phyloP scores from a whole-genome alignment of 2,329 filamentous ascomycete genomes.

The Cadophora malorum region DNA sequence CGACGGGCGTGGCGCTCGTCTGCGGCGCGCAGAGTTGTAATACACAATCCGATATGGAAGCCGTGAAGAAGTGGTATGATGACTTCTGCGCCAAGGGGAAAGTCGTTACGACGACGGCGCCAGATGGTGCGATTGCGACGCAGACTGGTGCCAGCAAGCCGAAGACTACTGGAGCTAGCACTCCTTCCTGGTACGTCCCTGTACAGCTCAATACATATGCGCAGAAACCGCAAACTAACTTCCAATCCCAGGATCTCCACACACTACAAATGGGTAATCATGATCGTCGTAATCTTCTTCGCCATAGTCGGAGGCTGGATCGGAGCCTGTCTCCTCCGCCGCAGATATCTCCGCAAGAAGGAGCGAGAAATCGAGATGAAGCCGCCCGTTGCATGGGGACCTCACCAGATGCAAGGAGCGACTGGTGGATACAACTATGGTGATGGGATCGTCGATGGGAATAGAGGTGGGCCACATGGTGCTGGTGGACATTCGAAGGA shows the following conservation, averaged over 20 bases:
- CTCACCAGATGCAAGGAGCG: slow-evolving; percentile 46
- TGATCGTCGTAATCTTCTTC: slow-evolving; percentile 76
- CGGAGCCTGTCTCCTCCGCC: slow-evolving; percentile 73
- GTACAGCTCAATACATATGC: neutral
- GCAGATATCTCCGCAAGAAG: slow-evolving; percentile 74
- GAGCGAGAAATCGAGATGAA: slow-evolving; percentile 55
- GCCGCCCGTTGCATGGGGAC: slow-evolving; percentile 47
- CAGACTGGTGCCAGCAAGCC: slow-evolving; percentile 19
- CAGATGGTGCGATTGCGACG: slow-evolving; percentile 13
- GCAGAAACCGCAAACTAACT: slow-evolving; percentile 7
- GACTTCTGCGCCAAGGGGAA: slow-evolving; percentile 64
- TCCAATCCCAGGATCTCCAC: slow-evolving; percentile 61
- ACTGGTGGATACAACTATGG: slow-evolving; percentile 39
- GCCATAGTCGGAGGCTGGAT: slow-evolving; percentile 72
- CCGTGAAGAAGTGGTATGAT: slow-evolving; percentile 74
- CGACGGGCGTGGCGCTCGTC: slow-evolving; percentile 63
- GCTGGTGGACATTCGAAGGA: slow-evolving; percentile 33
- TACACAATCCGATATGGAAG: slow-evolving; percentile 53
- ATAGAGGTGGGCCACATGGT: slow-evolving; percentile 9
- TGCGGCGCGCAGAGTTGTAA: slow-evolving; percentile 65
- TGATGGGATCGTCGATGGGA: slow-evolving; percentile 29
- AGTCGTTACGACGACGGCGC: slow-evolving; percentile 37
- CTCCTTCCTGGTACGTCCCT: slow-evolving; percentile 29
- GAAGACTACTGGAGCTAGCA: slow-evolving; percentile 4
- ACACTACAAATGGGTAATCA: slow-evolving; percentile 83